Conservation (phyloP, 495 filamentous ascomycete species). For the Aspergillus sclerotiicarbonarius region DNA sequence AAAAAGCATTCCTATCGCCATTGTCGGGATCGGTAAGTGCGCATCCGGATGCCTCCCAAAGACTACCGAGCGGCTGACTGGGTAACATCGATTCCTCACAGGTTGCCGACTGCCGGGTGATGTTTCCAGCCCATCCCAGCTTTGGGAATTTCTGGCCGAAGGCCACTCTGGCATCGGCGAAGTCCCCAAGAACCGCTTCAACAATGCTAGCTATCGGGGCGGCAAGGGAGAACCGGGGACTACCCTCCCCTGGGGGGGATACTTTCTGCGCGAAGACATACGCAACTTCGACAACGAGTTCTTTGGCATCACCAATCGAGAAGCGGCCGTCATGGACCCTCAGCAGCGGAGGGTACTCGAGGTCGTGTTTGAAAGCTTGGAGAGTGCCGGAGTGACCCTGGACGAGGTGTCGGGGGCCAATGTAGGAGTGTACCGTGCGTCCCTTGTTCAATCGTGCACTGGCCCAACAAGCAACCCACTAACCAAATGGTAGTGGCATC, state of each 20-base stretch:
- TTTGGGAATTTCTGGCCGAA: not conserved
- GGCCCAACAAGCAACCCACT: too few relatives aligned
- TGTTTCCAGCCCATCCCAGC: not conserved
- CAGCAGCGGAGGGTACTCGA: not conserved
- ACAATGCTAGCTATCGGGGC: not conserved
- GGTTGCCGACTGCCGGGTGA: not conserved
- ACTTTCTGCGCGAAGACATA: not conserved
- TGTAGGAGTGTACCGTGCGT: not conserved
- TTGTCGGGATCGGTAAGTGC: too few relatives aligned
- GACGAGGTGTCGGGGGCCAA: not conserved
- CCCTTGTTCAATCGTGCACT: not conserved
- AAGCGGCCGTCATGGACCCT: slow-evolving; percentile 10
- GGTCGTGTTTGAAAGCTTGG: not conserved
- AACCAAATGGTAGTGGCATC: not conserved
- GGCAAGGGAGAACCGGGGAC: not conserved
- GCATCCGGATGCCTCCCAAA: too few relatives aligned
- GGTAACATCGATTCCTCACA: too few relatives aligned
- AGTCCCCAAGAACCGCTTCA: not conserved
- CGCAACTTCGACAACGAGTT: slow-evolving; percentile 9
- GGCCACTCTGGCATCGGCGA: not conserved
- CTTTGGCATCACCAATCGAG: slow-evolving; percentile 8
- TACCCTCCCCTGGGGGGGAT: not conserved
- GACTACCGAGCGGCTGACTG: too few relatives aligned
- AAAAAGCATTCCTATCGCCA: too few relatives aligned
- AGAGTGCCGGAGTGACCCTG: not conserved